Evolutionary conservation across 352 stramenopile genomes (phyloP).

Genomic region (Globisporangium barbulae): DNA sequence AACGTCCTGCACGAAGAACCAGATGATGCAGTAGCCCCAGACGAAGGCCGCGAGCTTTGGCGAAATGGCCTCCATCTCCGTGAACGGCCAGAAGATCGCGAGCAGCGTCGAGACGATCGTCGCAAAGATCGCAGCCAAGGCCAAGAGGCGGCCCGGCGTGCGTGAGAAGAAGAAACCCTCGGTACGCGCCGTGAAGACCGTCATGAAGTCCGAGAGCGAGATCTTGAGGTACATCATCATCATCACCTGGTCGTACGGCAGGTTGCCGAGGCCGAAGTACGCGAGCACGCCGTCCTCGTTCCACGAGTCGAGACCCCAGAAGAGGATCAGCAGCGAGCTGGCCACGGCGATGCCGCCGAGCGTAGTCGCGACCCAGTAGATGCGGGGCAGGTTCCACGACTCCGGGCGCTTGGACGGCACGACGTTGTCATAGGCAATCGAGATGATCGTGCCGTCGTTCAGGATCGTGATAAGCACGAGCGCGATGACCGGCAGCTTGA

Average conservation of each 20-base stretch:
- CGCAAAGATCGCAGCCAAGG: constrained; percentile 71
- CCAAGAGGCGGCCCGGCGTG: constrained; percentile 64
- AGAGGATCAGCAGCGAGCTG: constrained; percentile 82
- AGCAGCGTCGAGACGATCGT: constrained; percentile 80
- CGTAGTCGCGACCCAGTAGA: constrained; percentile 50
- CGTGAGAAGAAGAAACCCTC: constrained; percentile 81
- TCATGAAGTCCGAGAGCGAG: constrained; percentile 92
- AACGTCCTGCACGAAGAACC: constrained; percentile 86
- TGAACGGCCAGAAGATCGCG: constrained; percentile 82
- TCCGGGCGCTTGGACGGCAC: constrained; percentile 64
- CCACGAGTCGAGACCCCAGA: constrained; percentile 84
- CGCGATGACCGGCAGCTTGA: constrained; percentile 91
- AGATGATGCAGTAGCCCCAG: constrained; percentile 89
- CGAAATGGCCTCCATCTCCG: constrained; percentile 73
- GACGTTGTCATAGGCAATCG: constrained; percentile 88
- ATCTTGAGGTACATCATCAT: constrained; percentile 95
- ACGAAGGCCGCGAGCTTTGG: constrained; percentile 71
- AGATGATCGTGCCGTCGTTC: constrained; percentile 94
- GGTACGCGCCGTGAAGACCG: constrained; percentile 88
- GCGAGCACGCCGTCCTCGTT: constrained; percentile 62
- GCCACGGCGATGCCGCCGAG: constrained; percentile 77
- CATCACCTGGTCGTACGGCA: constrained; percentile 89
- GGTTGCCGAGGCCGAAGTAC: constrained; percentile 50
- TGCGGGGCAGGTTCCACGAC: constrained; percentile 68
- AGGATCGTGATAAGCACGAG: constrained; percentile 94